phyloP scores from a whole-genome alignment of 495 filamentous ascomycete genomes.

The Apiosordaria backusii region DNA sequence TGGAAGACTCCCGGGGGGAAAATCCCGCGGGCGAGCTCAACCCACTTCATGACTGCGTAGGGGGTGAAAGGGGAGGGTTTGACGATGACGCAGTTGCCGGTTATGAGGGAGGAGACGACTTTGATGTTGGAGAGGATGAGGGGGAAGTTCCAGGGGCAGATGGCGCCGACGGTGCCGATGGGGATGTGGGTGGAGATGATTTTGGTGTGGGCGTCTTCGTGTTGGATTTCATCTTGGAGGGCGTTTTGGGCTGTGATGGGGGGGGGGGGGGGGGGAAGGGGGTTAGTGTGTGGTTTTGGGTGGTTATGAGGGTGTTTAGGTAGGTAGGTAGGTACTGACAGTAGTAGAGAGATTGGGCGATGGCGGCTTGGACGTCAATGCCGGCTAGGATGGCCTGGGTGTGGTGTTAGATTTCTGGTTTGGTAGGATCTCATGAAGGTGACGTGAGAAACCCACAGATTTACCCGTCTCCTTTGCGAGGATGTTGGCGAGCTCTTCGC shows the following conservation, averaged over 20 bases:
- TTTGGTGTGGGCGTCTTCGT: slow-evolving; percentile 47
- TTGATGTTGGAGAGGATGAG: slow-evolving; percentile 53
- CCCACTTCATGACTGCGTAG: slow-evolving; percentile 62
- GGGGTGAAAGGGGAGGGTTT: slow-evolving; percentile 65
- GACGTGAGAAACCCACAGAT: slow-evolving; percentile 22
- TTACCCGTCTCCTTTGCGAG: slow-evolving; percentile 44
- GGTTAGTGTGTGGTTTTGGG: neutral
- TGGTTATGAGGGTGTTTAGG: slow-evolving; percentile 4
- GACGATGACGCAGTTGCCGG: slow-evolving; percentile 61
- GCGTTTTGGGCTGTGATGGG: slow-evolving; percentile 27
- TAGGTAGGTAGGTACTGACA: no score
- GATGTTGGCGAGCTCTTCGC: slow-evolving; percentile 35
- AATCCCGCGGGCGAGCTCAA: slow-evolving; percentile 56
- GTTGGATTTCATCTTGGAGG: slow-evolving; percentile 46
- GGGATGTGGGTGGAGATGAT: slow-evolving; percentile 50
- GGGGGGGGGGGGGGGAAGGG: no score
- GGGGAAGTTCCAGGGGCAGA: slow-evolving; percentile 66
- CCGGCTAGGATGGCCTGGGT: slow-evolving; percentile 23
- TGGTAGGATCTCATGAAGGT: neutral
- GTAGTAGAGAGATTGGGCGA: slow-evolving; percentile 28
- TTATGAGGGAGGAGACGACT: slow-evolving; percentile 52
- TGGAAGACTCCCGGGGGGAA: slow-evolving; percentile 67
- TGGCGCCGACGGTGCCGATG: slow-evolving; percentile 52
- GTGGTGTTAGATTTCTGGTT: neutral
- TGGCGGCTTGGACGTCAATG: slow-evolving; percentile 28